Evolutionary conservation across 495 filamentous ascomycete species (phyloP).

Genomic region (Thozetella sp.): DNA sequence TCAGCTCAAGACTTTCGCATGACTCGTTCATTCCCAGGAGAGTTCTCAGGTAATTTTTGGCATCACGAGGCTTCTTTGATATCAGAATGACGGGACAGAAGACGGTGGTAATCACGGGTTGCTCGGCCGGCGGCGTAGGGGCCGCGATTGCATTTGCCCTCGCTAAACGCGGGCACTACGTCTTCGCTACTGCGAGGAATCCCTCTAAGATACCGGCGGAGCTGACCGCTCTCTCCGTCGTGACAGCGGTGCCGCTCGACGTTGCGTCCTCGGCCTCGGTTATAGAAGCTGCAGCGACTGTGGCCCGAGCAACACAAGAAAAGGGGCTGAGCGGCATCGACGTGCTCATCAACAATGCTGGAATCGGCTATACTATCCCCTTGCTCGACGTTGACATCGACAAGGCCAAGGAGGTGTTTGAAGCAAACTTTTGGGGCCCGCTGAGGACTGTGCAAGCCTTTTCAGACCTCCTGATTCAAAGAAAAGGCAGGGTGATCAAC

Average conservation of each 20-base stretch:
- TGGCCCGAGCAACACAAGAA: not conserved
- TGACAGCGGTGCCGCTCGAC: conserved; percentile 13
- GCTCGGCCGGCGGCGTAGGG: conserved; percentile 45
- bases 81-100: not conserved
- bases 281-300: conserved; percentile 4
- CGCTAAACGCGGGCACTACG: conserved; percentile 32
- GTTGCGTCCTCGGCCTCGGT: conserved; percentile 11
- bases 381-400: conserved; percentile 28
- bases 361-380: conserved; percentile 17
- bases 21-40: not conserved
- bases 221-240: conserved; percentile 2
- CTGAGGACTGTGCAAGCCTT: conserved; percentile 32
- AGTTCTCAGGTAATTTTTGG: not conserved
- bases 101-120: conserved; percentile 48
- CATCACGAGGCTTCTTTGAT: not conserved
- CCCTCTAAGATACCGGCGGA: conserved; percentile 25
- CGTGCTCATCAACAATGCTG: conserved; percentile 32
- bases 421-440: conserved; percentile 29
- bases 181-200: conserved; percentile 43
- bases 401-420: conserved; percentile 21
- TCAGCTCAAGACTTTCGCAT: not conserved
- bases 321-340: conserved; percentile 7
- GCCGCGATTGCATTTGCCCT: conserved; percentile 38
- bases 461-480: conserved; percentile 24
- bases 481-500: conserved; percentile 25